Evolutionary conservation across 805 yeast species (phyloP), one percentile per base, ranked within the genome.

Genomic region (Clavispora santaluciae): DNA sequence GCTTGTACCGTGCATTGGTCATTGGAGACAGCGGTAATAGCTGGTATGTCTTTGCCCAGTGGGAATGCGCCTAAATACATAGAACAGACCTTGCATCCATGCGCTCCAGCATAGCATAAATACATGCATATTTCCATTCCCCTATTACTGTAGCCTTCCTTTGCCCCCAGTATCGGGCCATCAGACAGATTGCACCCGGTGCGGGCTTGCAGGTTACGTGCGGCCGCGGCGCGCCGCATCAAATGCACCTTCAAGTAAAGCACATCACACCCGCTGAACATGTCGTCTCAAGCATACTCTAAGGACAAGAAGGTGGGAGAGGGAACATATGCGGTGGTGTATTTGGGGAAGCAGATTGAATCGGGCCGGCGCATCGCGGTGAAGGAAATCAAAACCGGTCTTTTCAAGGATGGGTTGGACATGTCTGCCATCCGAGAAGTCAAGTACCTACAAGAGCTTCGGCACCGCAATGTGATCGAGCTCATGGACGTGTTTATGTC

Each of bases 261-360:
- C 29, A 26, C 29, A 26, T 26, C 26, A 23, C 5, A 12, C 26
- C 10, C 5, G 6, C 31, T 28, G 20, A 16, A 16, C 31, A 28
- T 28, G 31, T 28, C 31, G 17, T 8, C 31, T n/a, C 49, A 40
- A 22, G 56, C 57, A 36, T 70, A 70, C 51, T 59, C 73, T 22
- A 70, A 70, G 42, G 96, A 89, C 42, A 80, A 77, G 50, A 90
- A 89, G 58, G 97, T 93, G 22, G 99, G 99, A 57, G 99, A 93
- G 66, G 99, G 99, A 64, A 93, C 99, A 0, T 93, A 91, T 68
- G 99, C 99, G 35, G 95, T 90, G 41, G 99, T 93, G 5, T 88
- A 82, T 55, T 71, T 90, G 12, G 98, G 98, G 2, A 78, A 73
- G 30, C 84, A 84, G 56, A 50, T 69, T 10, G 73, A 78, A 22